A percentile compares a stretch with the other conserved stretches of the same genome.
Conservation (phyloP, 768 basidiomycete genomes). For the Hebeloma cylindrosporum region DNA sequence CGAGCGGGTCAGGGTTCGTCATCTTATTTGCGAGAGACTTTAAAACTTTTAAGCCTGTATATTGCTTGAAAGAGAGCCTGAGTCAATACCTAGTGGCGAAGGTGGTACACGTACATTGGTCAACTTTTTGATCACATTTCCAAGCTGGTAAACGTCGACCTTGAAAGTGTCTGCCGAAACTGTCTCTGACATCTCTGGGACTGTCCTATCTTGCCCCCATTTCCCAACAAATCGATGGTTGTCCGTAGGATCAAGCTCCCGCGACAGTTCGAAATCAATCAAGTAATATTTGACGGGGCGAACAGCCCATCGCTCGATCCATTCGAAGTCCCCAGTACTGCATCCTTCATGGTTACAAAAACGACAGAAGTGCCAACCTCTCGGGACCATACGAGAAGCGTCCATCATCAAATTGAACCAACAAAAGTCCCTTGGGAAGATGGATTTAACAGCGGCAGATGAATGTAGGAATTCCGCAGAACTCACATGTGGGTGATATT, state of each 20-base stretch:
- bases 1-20: no score
- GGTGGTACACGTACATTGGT: constrained; percentile 2
- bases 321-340: constrained; percentile 2
- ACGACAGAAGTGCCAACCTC: constrained; percentile 9
- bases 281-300: constrained; percentile 26
- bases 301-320: constrained; percentile 20
- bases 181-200: constrained; percentile 25
- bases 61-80: no score
- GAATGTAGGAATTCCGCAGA: no score
- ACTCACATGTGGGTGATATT: no score
- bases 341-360: background rate
- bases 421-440: no score
- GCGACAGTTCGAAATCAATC: constrained; percentile 29
- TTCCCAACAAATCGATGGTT: constrained; percentile 5
- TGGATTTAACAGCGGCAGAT: no score
- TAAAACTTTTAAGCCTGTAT: no score
- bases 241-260: background rate
- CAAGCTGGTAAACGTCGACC: constrained; percentile 30
- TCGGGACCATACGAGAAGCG: constrained; percentile 13
- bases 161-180: constrained; percentile 26
- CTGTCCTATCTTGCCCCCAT: constrained; percentile 23
- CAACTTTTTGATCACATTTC: constrained; percentile 16
- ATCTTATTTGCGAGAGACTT: no score
- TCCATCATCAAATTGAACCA: constrained; percentile 25
- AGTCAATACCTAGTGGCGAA: no score